A percentile compares a stretch with the other conserved stretches of the same genome.
phyloP scores from a whole-genome alignment of 2,329 filamentous ascomycete species.

The Paramyrothecium sp. region DNA sequence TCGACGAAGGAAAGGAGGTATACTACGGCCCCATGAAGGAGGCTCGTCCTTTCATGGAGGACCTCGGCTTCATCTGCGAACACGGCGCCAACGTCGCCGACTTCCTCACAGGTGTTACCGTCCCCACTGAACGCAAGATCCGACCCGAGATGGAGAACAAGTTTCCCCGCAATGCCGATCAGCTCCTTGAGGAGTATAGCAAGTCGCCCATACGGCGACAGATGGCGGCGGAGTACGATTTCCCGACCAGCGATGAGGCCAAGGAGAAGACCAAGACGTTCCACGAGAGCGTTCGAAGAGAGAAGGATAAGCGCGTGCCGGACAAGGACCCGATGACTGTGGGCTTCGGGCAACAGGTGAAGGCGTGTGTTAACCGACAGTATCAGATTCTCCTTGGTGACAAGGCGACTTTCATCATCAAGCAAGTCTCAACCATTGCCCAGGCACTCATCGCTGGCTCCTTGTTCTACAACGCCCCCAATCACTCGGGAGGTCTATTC shows the following conservation, averaged over 20 bases:
- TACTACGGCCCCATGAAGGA: conserved; percentile 61
- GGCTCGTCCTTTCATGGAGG: conserved; percentile 64
- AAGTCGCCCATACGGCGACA: conserved; percentile 45
- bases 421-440: conserved; percentile 54
- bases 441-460: conserved; percentile 65
- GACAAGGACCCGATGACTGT: conserved; percentile 56
- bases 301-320: conserved; percentile 54
- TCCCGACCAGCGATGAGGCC: conserved; percentile 48
- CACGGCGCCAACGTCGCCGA: conserved; percentile 64
- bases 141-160: conserved; percentile 32
- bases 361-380: conserved; percentile 55
- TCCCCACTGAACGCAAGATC: conserved; percentile 67
- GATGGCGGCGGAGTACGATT: conserved; percentile 57
- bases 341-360: conserved; percentile 53
- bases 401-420: conserved; percentile 62
- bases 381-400: conserved; percentile 67
- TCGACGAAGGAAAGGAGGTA: conserved; percentile 64
- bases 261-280: conserved; percentile 53
- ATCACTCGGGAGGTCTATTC: conserved; percentile 60
- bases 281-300: conserved; percentile 45
- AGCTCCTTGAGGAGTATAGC: conserved; percentile 49
- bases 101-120: conserved; percentile 64
- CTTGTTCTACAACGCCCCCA: conserved; percentile 64
- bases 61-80: conserved; percentile 60
- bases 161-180: conserved; percentile 44